phyloP scores from a whole-genome alignment of 805 yeast genomes.

The Clavispora fructus region DNA sequence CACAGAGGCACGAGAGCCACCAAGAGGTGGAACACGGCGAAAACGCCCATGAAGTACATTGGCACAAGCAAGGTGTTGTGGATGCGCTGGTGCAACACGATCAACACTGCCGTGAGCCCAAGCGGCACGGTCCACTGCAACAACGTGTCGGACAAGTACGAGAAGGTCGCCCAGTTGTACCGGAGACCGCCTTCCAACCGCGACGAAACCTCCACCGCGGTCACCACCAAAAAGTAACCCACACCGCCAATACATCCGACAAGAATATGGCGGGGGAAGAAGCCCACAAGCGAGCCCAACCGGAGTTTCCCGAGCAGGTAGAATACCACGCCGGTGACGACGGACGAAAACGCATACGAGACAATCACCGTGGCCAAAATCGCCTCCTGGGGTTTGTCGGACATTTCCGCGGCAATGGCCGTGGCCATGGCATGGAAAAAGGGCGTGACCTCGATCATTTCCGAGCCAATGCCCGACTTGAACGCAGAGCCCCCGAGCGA shows the following conservation, averaged over 20 bases:
- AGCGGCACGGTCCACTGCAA: slow-evolving; percentile 66
- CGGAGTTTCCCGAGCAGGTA: slow-evolving; percentile 69
- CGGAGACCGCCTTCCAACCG: slow-evolving; percentile 68
- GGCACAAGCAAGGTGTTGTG: slow-evolving; percentile 76
- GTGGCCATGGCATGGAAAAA: slow-evolving; percentile 94
- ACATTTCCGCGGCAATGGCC: slow-evolving; percentile 52
- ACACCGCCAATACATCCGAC: slow-evolving; percentile 99
- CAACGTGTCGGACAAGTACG: slow-evolving; percentile 42
- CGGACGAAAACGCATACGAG: slow-evolving; percentile 75
- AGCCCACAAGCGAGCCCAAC: slow-evolving; percentile 84
- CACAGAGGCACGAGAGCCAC: slow-evolving; percentile 63
- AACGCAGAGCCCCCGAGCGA: slow-evolving; percentile 90
- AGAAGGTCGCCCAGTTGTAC: slow-evolving; percentile 55
- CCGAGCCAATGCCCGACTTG: slow-evolving; percentile 89
- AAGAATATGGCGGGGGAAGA: slow-evolving; percentile 91
- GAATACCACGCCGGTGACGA: slow-evolving; percentile 83
- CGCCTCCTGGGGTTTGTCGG: slow-evolving; percentile 39
- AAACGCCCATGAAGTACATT: slow-evolving; percentile 66
- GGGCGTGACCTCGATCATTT: slow-evolving; percentile 99
- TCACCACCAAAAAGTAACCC: slow-evolving; percentile 83
- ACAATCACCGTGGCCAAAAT: slow-evolving; percentile 82
- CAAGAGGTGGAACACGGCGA: slow-evolving; percentile 62
- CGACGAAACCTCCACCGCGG: slow-evolving; percentile 90
- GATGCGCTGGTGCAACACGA: slow-evolving; percentile 50
- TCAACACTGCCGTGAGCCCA: slow-evolving; percentile 52